Conservation (phyloP, 768 basidiomycete genomes). For the Boletus rex-veris region DNA sequence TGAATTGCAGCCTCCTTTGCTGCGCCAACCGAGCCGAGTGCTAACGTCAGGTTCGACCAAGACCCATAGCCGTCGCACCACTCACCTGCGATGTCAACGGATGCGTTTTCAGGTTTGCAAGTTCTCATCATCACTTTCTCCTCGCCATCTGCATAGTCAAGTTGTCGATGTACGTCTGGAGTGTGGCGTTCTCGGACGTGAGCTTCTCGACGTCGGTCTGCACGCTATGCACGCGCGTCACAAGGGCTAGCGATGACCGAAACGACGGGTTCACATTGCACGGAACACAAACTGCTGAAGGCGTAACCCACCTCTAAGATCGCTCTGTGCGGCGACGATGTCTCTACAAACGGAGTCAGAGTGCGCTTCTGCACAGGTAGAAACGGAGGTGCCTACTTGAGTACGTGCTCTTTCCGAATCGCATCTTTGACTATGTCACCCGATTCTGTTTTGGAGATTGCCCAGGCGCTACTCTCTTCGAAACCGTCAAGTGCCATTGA, state of each 20-base stretch:
- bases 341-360: slow-evolving; percentile 46
- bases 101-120: background rate
- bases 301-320: slow-evolving; percentile 59
- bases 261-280: background rate
- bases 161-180: slow-evolving; percentile 90
- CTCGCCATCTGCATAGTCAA: slow-evolving; percentile 85
- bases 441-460: slow-evolving; percentile 38
- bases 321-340: slow-evolving; percentile 70
- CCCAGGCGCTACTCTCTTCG: slow-evolving; percentile 50
- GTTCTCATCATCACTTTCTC: slow-evolving; percentile 47
- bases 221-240: slow-evolving; percentile 61
- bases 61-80: background rate
- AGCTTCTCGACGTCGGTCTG: slow-evolving; percentile 82
- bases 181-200: slow-evolving; percentile 70
- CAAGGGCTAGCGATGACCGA: slow-evolving; percentile 47
- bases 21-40: background rate
- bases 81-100: slow-evolving; percentile 8
- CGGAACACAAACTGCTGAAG: background rate
- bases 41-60: background rate
- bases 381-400: slow-evolving; percentile 54
- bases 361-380: background rate
- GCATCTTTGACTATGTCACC: slow-evolving; percentile 74
- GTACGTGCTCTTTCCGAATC: slow-evolving; percentile 68
- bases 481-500: slow-evolving; percentile 46
- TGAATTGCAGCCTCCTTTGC: background rate